Percentiles rank a stretch among this genome's conserved stretches.
Evolutionary conservation across 73 alveolate species (phyloP).

Genomic region (Tetrahymena elliotti): DNA sequence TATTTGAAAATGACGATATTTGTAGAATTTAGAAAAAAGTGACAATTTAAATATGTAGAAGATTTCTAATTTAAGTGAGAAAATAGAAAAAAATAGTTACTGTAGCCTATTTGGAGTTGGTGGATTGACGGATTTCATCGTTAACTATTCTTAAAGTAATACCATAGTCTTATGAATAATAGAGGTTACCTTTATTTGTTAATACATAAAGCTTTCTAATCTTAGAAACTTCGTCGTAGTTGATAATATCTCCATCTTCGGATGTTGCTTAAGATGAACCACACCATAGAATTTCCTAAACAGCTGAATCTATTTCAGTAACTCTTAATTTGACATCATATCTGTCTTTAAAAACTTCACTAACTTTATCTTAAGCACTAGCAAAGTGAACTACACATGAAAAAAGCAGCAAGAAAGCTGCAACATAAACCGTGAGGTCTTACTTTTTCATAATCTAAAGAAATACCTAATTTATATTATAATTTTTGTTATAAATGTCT

Average conservation of each 20-base stretch:
- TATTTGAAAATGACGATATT: neutral
- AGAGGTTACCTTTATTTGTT: neutral
- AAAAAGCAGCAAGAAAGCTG: neutral
- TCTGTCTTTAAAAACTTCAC: neutral
- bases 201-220: neutral
- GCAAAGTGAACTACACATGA: neutral
- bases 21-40: neutral
- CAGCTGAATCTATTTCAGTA: neutral
- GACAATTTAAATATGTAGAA: no score
- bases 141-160: neutral
- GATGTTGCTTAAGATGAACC: neutral
- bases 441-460: neutral
- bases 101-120: neutral
- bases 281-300: neutral
- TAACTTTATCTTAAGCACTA: neutral
- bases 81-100: neutral
- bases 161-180: neutral
- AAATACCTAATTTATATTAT: neutral
- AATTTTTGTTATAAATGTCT: neutral
- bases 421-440: neutral
- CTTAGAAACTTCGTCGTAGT: neutral
- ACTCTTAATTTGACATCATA: neutral
- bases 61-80: neutral
- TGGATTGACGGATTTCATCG: neutral
- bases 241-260: neutral